phyloP scores from a whole-genome alignment of 805 yeast genomes.

The Cyberlindnera misumaiensis region DNA sequence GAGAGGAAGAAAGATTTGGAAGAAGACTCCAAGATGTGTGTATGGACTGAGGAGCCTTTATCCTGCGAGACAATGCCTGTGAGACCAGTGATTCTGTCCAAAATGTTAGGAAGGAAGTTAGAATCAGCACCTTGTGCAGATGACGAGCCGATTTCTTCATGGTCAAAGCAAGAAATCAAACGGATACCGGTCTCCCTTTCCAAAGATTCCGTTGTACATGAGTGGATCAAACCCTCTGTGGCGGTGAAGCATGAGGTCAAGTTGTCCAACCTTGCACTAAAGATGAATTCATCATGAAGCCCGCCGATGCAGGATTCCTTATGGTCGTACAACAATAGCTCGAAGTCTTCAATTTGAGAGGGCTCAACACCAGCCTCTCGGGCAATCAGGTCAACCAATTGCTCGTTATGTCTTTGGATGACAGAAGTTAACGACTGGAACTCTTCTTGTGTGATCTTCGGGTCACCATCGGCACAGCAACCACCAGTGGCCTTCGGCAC shows the following conservation, averaged over 20 bases:
- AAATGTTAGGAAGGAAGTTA: constrained; percentile 73
- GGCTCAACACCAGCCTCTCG: constrained; percentile 46
- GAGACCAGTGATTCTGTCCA: constrained; percentile 57
- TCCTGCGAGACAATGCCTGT: constrained; percentile 24
- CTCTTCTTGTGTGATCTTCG: constrained; percentile 42
- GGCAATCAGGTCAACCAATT: constrained; percentile 64
- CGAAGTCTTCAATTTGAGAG: constrained; percentile 80
- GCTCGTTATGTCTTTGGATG: constrained; percentile 69
- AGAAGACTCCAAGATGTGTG: constrained; percentile 46
- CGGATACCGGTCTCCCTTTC: constrained; percentile 52
- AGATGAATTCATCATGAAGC: constrained; percentile 80
- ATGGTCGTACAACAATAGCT: constrained; percentile 76
- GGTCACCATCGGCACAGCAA: constrained; percentile 44
- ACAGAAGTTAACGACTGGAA: constrained; percentile 61
- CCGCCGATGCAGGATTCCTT: constrained; percentile 86
- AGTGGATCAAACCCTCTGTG: constrained; percentile 56
- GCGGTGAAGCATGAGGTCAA: constrained; percentile 84
- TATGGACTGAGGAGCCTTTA: constrained; percentile 25
- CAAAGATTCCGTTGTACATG: constrained; percentile 35
- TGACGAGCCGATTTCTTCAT: constrained; percentile 90
- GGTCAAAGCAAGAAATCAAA: constrained; percentile 82
- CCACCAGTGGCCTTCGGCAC: constrained; percentile 24
- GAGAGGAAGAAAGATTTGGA: constrained; percentile 83
- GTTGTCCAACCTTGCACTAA: constrained; percentile 88
- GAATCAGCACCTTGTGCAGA: constrained; percentile 98